Percentiles rank a stretch among this genome's conserved stretches.
Conservation (phyloP, 805 yeast species). For the Zygosaccharomyces bisporus region DNA sequence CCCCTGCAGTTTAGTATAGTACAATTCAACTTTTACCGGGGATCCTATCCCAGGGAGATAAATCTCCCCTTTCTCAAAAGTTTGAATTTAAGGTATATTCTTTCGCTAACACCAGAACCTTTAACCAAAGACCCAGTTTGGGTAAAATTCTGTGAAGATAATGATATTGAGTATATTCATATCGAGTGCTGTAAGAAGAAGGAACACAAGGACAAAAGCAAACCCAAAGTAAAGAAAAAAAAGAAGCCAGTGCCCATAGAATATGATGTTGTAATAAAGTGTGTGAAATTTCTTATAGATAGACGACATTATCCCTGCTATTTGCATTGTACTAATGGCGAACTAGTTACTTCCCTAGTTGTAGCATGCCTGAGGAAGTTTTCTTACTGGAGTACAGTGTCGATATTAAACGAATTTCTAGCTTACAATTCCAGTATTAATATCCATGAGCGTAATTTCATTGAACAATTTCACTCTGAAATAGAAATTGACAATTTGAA, state of each 20-base stretch:
- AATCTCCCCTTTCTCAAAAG: slow-evolving; percentile 66
- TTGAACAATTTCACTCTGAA: slow-evolving; percentile 71
- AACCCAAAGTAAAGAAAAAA: slow-evolving; percentile 60
- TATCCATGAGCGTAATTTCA: slow-evolving; percentile 76
- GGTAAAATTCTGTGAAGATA: slow-evolving; percentile 47
- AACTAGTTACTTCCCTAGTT: slow-evolving; percentile 76
- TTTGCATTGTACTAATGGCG: slow-evolving; percentile 86
- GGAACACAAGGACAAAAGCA: slow-evolving; percentile 17
- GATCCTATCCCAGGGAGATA: slow-evolving; percentile 78
- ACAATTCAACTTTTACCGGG: slow-evolving; percentile 69
- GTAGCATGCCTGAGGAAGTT: slow-evolving; percentile 82
- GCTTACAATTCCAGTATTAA: slow-evolving; percentile 74
- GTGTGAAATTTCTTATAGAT: slow-evolving; percentile 60
- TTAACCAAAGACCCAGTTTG: slow-evolving; percentile 53
- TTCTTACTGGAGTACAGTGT: slow-evolving; percentile 83
- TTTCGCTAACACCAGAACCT: slow-evolving; percentile 78
- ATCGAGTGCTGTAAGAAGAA: slow-evolving; percentile 55
- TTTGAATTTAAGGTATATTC: slow-evolving; percentile 62
- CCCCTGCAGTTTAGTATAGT: slow-evolving; percentile 77
- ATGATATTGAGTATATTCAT: slow-evolving; percentile 63
- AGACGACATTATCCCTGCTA: slow-evolving; percentile 64
- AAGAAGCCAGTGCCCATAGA: slow-evolving; percentile 81
- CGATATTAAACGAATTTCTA: slow-evolving; percentile 81
- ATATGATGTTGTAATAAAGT: slow-evolving; percentile 53
- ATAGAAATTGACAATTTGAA: slow-evolving; percentile 47